These are phyloP conservation scores for Mycena galopus DNA, from an alignment of 768 basidiomycete species.

Conservation along the genomic window DNA sequence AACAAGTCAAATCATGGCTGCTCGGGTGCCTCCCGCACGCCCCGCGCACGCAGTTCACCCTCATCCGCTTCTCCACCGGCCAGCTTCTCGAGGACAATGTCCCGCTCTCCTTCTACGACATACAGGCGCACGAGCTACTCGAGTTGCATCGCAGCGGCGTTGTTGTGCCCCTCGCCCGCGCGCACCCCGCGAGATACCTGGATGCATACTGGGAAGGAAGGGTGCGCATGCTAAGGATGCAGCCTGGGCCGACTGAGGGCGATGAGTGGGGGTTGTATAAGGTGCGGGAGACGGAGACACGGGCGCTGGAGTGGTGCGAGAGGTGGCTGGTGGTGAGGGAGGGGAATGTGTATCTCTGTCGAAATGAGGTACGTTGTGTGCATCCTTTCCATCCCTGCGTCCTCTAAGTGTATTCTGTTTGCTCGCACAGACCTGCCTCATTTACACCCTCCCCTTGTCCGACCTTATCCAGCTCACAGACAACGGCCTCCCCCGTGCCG, in stretches of 20 bases:
- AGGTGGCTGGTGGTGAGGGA: constrained; percentile 38
- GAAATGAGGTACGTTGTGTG: constrained; percentile 23
- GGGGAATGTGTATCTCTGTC: constrained; percentile 28
- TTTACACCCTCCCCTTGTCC: constrained; percentile 27
- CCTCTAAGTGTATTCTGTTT: neutral
- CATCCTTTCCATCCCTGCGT: neutral
- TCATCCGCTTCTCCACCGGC: constrained; percentile 78
- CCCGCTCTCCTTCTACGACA: constrained; percentile 65
- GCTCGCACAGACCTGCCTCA: constrained; percentile 12
- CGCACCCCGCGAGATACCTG: constrained; percentile 53
- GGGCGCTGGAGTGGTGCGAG: constrained; percentile 35
- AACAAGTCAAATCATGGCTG: constrained; percentile 73
- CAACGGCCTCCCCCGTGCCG: constrained; percentile 20
- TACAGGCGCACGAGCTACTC: constrained; percentile 76
- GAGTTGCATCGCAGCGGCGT: constrained; percentile 69
- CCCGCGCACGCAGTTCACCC: constrained; percentile 55
- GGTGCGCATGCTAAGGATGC: constrained; percentile 64
- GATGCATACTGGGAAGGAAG: constrained; percentile 72
- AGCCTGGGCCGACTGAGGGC: constrained; percentile 45
- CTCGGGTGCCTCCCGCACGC: constrained; percentile 63
- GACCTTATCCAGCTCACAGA: constrained; percentile 28
- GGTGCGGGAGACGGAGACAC: constrained; percentile 48
- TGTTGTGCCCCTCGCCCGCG: constrained; percentile 57
- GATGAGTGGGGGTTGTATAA: constrained; percentile 35
- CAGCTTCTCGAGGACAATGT: constrained; percentile 79